Evolutionary conservation across 495 filamentous ascomycete genomes (phyloP), one percentile per base, ranked within the genome.

Genomic region (Podospora fimiseda): DNA sequence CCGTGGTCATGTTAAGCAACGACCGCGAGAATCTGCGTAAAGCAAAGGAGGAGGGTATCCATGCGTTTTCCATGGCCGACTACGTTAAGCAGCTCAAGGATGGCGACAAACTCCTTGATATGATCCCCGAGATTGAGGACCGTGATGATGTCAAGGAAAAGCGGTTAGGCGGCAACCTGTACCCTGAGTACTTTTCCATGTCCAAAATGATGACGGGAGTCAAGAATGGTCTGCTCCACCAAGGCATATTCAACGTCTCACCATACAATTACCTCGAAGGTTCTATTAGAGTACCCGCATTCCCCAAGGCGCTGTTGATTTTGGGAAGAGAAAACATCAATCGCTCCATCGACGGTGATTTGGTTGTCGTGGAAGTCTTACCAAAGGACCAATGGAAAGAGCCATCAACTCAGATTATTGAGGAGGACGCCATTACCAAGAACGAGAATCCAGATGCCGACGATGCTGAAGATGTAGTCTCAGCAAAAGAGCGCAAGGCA

Each of bases 241-340:
- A 97, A 68, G 93, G 93, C 37, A 82, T 86, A 14, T 98, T 94
- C 73, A 95, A 92, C 60, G 88, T 97, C 20, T 97, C 93, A 9
- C 88, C 89, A 7, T 98, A 97, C 74, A 97, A 98, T 67, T 97
- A 95, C 62, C 74, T 97, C 23, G 94, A 97, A 66, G 94, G 89
- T 8, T 88, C 88, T 9, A 84, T 97, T 43, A 84, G 89, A 60
- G 90, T 95, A 6, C 79, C 90, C 15, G 82, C 90, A 16, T 97
- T 98, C 60, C 88, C 95, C 46, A 91, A 88, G 57, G 74, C 90
- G 7, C 80, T 98, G 27, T 73, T 97, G 13, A 81, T 98, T 49
- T 74, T 96, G 11, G 93, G 93, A n/a, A 78, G 93, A 44, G 91
- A 97, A 59, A 96, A 95, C 69, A 95, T 93, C 74, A 98, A 97